Conservation (phyloP, 2,329 filamentous ascomycete genomes). For the Penicillium sp. region DNA sequence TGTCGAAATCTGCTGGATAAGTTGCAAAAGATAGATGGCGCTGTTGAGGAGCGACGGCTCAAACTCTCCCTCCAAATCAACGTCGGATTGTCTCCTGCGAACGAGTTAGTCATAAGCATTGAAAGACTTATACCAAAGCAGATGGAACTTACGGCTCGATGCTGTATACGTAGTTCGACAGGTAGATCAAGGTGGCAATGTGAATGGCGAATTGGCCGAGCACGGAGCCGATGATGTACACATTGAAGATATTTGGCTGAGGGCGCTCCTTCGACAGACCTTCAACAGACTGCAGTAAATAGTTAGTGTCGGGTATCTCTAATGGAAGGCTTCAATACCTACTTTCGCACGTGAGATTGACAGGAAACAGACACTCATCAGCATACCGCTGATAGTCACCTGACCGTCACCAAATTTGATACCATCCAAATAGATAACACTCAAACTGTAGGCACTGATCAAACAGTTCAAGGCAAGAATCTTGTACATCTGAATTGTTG, state of each 20-base stretch:
- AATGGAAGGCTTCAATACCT: slow-evolving; percentile 18
- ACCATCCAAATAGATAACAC: slow-evolving; percentile 89
- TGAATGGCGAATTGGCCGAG: slow-evolving; percentile 95
- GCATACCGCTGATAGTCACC: slow-evolving; percentile 96
- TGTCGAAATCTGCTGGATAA: slow-evolving; percentile 97
- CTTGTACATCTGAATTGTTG: slow-evolving; percentile 99
- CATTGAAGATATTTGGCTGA: slow-evolving; percentile 97
- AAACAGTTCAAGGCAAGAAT: slow-evolving; percentile 95
- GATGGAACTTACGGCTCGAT: slow-evolving; percentile 68
- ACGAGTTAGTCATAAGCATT: slow-evolving; percentile 24
- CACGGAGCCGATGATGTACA: slow-evolving; percentile 96
- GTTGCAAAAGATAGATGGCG: slow-evolving; percentile 89
- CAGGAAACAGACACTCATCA: slow-evolving; percentile 98
- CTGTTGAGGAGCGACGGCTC: slow-evolving; percentile 87
- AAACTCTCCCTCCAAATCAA: slow-evolving; percentile 94
- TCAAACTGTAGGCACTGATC: slow-evolving; percentile 94
- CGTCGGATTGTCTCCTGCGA: slow-evolving; percentile 47
- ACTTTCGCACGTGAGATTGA: slow-evolving; percentile 89
- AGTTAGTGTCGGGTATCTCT: too few species aligned
- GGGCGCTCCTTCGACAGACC: slow-evolving; percentile 91
- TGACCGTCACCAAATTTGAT: slow-evolving; percentile 99
- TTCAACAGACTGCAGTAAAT: slow-evolving; percentile 68
- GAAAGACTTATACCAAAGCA: too few species aligned
- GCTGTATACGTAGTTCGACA: slow-evolving; percentile 76
- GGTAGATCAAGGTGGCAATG: slow-evolving; percentile 86